Conservation (phyloP, 441 rosid species). For the Biscutella laevigata region DNA sequence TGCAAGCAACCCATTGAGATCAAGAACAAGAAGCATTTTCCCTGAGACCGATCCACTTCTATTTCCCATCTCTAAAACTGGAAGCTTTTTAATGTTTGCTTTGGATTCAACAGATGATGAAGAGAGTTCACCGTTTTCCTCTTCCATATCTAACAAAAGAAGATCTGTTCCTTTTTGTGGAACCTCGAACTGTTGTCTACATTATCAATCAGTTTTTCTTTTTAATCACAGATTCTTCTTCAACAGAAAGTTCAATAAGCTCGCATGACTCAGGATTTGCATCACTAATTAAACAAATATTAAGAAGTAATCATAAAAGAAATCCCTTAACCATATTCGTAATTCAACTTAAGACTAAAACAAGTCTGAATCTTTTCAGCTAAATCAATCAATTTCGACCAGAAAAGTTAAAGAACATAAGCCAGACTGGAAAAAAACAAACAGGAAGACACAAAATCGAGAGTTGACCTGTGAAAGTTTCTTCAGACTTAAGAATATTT, state of each 20-base stretch:
- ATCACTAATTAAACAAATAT: background rate
- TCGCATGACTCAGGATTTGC: conserved; percentile 6
- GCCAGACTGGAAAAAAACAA: no score
- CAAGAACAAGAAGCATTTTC: conserved; percentile 47
- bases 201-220: background rate
- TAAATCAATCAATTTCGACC: no score
- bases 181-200: background rate
- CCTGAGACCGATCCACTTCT: background rate
- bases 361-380: no score
- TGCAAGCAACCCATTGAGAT: conserved; percentile 37
- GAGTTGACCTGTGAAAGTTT: no score
- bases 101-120: background rate
- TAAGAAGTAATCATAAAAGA: no score
- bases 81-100: background rate
- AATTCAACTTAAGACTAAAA: no score
- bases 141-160: background rate
- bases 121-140: background rate
- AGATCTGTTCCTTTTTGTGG: background rate
- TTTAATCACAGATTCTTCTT: conserved; percentile 11
- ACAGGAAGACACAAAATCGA: no score
- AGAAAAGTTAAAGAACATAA: no score
- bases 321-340: no score
- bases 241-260: background rate
- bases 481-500: no score
- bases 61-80: background rate